phyloP scores from a whole-genome alignment of 163 green algal species.

The Volvox carteri region DNA sequence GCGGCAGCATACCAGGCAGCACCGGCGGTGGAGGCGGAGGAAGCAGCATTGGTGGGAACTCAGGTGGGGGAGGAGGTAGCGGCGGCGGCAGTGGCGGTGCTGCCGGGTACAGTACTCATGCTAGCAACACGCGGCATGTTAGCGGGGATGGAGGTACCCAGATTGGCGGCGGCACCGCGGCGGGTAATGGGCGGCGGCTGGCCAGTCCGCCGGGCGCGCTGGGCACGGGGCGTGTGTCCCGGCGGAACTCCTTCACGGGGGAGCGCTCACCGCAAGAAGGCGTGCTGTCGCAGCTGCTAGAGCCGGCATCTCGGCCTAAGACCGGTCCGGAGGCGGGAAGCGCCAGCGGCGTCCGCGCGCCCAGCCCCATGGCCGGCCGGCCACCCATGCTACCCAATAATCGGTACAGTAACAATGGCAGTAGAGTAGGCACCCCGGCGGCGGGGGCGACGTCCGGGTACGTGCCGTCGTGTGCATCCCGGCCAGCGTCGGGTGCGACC shows the following conservation, averaged over 20 bases:
- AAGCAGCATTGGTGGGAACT: neutral
- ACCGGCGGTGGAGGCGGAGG: neutral
- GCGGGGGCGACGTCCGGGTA: neutral
- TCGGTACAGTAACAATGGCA: conserved; percentile 37
- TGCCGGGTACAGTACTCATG: neutral
- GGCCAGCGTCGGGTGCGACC: neutral
- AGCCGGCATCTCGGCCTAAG: neutral
- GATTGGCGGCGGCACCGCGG: neutral
- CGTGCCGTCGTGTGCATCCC: neutral
- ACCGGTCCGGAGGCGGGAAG: neutral
- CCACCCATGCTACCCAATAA: conserved; percentile 46
- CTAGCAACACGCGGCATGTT: neutral
- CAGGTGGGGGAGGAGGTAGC: neutral
- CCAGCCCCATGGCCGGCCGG: conserved; percentile 3
- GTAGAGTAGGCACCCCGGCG: neutral
- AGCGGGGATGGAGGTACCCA: neutral
- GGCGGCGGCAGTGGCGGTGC: neutral
- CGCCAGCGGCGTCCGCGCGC: neutral
- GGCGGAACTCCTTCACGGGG: conserved; percentile 43
- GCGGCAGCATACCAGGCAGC: neutral
- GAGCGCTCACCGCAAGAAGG: conserved; percentile 16
- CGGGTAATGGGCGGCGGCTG: neutral
- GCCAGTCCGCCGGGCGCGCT: neutral
- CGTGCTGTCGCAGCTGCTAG: neutral
- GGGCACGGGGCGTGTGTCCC: neutral